A percentile compares a stretch with the other conserved stretches of the same genome.
These are phyloP conservation scores for Asterella californica DNA, from an alignment of 225 moss, liverwort and hornwort species.

Conservation along the genomic window DNA sequence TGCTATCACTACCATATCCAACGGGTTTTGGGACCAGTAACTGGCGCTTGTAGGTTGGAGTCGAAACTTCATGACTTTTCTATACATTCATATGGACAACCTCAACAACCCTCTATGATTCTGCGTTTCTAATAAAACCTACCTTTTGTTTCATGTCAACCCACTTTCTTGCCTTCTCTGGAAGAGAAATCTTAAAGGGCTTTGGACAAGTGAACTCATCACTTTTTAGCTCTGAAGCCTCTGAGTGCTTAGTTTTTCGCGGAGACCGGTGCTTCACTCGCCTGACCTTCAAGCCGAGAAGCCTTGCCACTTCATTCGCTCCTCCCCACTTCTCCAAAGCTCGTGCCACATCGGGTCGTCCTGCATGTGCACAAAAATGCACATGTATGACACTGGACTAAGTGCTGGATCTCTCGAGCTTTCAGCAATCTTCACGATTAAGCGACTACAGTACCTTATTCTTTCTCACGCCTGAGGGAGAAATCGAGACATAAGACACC, in stretches of 20 bases:
- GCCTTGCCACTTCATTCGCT: slow-evolving; percentile 80
- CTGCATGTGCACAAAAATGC: slow-evolving; percentile 30
- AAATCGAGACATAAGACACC: too few relatives aligned
- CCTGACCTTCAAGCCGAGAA: slow-evolving; percentile 61
- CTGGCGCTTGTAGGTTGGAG: background rate
- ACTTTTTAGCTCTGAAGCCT: slow-evolving; percentile 27
- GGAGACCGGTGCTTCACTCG: slow-evolving; percentile 36
- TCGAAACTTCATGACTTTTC: background rate
- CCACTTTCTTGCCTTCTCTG: slow-evolving; percentile 80
- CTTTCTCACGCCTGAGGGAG: too few relatives aligned
- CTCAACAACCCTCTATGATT: background rate
- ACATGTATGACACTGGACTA: too few relatives aligned
- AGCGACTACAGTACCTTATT: too few relatives aligned
- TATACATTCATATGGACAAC: too few relatives aligned
- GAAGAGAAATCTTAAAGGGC: slow-evolving; percentile 73
- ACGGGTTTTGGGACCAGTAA: background rate
- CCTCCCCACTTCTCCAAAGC: slow-evolving; percentile 99
- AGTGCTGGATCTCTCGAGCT: background rate
- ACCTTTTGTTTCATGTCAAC: slow-evolving; percentile 59
- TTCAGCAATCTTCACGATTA: too few relatives aligned
- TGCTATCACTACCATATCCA: too few relatives aligned
- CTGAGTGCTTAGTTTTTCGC: slow-evolving; percentile 34
- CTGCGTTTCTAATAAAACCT: background rate
- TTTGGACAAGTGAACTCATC: slow-evolving; percentile 49
- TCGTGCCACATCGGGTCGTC: slow-evolving; percentile 76